Evolutionary conservation across 345 rosid genomes (phyloP).

Genomic region (Kernera saxatilis): DNA sequence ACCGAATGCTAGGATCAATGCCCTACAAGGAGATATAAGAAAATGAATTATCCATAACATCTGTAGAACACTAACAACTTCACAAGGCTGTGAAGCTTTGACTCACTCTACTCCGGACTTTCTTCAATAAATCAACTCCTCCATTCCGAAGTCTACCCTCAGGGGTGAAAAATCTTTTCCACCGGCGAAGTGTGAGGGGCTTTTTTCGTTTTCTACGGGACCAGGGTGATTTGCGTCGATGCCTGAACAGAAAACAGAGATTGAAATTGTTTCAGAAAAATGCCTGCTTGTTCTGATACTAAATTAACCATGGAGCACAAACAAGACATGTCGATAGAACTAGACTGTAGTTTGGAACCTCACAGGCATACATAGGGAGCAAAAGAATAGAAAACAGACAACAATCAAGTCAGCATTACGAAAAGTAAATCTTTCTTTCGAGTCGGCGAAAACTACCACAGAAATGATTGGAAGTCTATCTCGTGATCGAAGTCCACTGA

Average conservation of each 20-base stretch:
- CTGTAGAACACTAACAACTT: not conserved
- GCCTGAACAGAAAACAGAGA: slow-evolving; percentile 38
- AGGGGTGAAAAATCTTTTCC: slow-evolving; percentile 63
- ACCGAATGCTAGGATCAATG: slow-evolving; percentile 76
- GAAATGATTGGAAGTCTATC: too few relatives aligned
- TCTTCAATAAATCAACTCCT: slow-evolving; percentile 75
- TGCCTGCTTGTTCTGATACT: not conserved
- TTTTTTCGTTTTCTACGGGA: slow-evolving; percentile 69
- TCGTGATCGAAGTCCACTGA: too few relatives aligned
- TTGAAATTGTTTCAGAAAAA: not conserved
- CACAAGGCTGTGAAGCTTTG: not conserved
- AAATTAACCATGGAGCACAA: not conserved
- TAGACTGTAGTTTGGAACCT: not conserved
- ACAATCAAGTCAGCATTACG: too few relatives aligned
- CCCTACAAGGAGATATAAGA: slow-evolving; percentile 51
- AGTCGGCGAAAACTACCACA: too few relatives aligned
- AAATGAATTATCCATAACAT: slow-evolving; percentile 10
- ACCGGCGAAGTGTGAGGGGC: slow-evolving; percentile 64
- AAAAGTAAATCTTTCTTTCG: too few relatives aligned
- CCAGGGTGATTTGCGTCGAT: slow-evolving; percentile 82
- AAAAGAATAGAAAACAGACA: not conserved
- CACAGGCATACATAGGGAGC: not conserved
- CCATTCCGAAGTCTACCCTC: slow-evolving; percentile 77
- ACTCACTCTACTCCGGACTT: slow-evolving; percentile 91
- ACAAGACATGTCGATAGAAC: not conserved